Evolutionary conservation across 2,329 filamentous ascomycete genomes (phyloP), one percentile per base, ranked within the genome.

Genomic region (Lachnellula cervina): DNA sequence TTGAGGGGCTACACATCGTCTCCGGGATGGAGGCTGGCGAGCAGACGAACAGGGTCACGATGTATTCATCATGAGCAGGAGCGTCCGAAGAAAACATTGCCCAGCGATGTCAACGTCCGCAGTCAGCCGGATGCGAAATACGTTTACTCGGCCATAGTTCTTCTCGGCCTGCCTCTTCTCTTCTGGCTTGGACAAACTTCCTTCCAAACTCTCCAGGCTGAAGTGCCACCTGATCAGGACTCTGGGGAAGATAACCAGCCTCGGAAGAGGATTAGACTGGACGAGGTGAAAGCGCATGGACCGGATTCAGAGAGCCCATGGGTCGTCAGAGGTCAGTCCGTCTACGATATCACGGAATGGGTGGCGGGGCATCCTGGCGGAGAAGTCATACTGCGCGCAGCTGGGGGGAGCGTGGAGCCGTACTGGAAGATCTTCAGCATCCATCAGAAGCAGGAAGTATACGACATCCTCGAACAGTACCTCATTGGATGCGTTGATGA

Each of bases 291-390:
- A 48, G 71, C 77, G 50, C 80, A 83, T 60, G 77, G 79, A n/a
- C 72, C 73, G 17, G 73, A 74, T 19, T 80, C 82, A 0, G 66
- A 75, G 1, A 70, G 74, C 9, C 83, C 83, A 2, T 88, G 85
- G 85, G 79, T 88, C 4, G 82, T 80, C n/a, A 77, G 77, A 52
- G 81, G 77, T 23, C 80, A 81, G 66, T 81, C 82, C 55, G 83
- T 88, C 19, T 88, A 88, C 74, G 81, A 88, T 64, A 88, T 88
- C 51, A 88, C 84, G 1, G 82, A 87, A 50, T 88, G 84, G 82
- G 72, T 88, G 21, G 72, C 76, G 1, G 82, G 78, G 0, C 85
- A 88, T 65, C 85, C 85, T 0, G 85, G 85, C 3, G 85, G 85
- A 43, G 80, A 86, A 51, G 82, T 88, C 14, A 88, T 88, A 56